These are phyloP conservation scores for Pseudopyrenochaeta lycopersici DNA, from an alignment of 2,329 filamentous ascomycete species.

Conservation along the genomic window DNA sequence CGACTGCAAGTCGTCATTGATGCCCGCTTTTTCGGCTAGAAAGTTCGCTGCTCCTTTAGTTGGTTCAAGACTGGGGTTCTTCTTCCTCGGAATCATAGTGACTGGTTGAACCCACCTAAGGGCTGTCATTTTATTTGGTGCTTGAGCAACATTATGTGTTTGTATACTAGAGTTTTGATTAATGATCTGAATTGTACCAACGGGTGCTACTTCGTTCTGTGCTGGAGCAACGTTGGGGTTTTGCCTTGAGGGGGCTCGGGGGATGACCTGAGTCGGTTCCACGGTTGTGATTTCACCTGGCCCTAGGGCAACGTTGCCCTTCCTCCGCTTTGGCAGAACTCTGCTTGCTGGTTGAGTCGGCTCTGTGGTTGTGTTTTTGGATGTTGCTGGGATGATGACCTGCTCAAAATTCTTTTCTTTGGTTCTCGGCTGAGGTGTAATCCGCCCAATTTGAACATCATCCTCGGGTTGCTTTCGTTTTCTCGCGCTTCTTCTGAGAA, in stretches of 20 bases:
- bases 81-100: no score
- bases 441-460: conserved; percentile 1
- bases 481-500: neutral
- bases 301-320: conserved; percentile 1
- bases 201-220: neutral
- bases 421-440: conserved; percentile 14
- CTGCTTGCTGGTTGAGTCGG: conserved; percentile 36
- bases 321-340: conserved; percentile 4
- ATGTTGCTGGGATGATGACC: neutral
- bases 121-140: no score
- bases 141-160: neutral
- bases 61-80: no score
- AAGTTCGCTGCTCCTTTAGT: neutral
- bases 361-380: neutral
- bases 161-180: no score
- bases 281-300: neutral
- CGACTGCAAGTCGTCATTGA: neutral
- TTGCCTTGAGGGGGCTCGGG: neutral
- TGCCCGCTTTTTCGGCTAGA: neutral
- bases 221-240: neutral
- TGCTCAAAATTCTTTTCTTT: conserved; percentile 2
- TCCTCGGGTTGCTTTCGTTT: conserved; percentile 14
- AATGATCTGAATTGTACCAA: no score
- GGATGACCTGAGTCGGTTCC: neutral
- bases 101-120: no score